phyloP scores from a whole-genome alignment of 192 early-diverging fungal genomes.

The Physocladia obscura region DNA sequence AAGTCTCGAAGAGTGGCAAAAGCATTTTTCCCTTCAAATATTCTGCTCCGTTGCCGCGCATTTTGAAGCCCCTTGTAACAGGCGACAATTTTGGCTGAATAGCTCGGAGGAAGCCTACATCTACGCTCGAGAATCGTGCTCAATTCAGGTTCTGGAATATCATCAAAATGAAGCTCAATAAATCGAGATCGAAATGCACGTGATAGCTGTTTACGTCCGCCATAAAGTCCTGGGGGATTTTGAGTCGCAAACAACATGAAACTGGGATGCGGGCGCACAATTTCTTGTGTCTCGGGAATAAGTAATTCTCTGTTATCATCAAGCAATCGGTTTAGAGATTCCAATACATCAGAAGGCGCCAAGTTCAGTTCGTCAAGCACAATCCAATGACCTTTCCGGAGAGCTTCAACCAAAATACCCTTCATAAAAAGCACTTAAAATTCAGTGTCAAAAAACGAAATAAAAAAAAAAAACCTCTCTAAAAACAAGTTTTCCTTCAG shows the following conservation, averaged over 20 bases:
- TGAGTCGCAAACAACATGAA: conserved; percentile 99
- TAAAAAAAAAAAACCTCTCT: conserved; percentile 65
- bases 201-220: conserved; percentile 92
- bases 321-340: conserved; percentile 93
- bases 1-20: conserved; percentile 96
- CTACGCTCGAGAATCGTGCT: conserved; percentile 83
- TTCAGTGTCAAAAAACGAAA: not conserved
- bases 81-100: conserved; percentile 78
- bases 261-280: conserved; percentile 87
- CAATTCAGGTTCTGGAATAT: conserved; percentile 91
- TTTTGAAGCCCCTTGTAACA: conserved; percentile 82
- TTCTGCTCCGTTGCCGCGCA: conserved; percentile 58
- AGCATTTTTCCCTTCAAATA: conserved; percentile 92
- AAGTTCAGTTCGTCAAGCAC: conserved; percentile 98
- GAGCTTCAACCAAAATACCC: conserved; percentile 89
- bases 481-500: conserved; percentile 84
- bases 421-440: conserved; percentile 20
- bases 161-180: conserved; percentile 93
- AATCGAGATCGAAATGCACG: conserved; percentile 98
- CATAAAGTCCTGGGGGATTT: conserved; percentile 97
- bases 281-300: conserved; percentile 93
- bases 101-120: conserved; percentile 84
- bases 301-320: conserved; percentile 97
- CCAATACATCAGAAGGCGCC: conserved; percentile 96
- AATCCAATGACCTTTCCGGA: conserved; percentile 95